phyloP scores from a whole-genome alignment of 306 rosid genomes.

The Trifolium dubium region DNA sequence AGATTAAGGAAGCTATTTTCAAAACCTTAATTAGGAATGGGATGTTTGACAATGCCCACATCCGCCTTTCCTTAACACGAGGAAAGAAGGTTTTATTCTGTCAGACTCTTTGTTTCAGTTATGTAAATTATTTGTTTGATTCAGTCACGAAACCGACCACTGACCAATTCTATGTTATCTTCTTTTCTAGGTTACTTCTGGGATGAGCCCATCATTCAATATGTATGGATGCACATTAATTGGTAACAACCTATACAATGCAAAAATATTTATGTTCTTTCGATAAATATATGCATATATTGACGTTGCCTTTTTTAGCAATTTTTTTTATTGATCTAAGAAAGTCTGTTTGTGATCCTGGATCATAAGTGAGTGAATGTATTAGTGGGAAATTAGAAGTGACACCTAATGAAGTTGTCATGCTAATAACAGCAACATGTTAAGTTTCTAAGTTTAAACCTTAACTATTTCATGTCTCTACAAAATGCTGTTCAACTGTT shows the following conservation, averaged over 20 bases:
- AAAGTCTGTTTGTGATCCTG: no score
- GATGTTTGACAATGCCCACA: conserved; percentile 82
- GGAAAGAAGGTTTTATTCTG: conserved; percentile 63
- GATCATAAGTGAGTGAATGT: no score
- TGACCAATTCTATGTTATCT: conserved; percentile 12
- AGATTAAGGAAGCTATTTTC: conserved; percentile 79
- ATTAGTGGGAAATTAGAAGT: no score
- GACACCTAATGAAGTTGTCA: no score
- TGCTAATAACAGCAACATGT: no score
- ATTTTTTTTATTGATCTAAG: neutral
- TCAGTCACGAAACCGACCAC: neutral
- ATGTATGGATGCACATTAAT: conserved; percentile 85
- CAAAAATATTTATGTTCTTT: no score
- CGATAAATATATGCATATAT: conserved; percentile 29
- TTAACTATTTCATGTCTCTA: neutral
- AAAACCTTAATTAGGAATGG: conserved; percentile 76
- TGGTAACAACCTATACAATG: conserved; percentile 58
- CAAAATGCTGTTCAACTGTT: neutral
- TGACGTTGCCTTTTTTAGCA: conserved; percentile 14
- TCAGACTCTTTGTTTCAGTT: conserved; percentile 14
- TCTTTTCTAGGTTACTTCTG: conserved; percentile 76
- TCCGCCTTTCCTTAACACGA: conserved; percentile 76
- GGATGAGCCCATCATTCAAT: conserved; percentile 87
- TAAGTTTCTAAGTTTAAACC: no score
- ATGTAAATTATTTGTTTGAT: neutral